These are phyloP conservation scores for Nemania serpens DNA, from an alignment of 2,329 filamentous ascomycete genomes.

Conservation along the genomic window DNA sequence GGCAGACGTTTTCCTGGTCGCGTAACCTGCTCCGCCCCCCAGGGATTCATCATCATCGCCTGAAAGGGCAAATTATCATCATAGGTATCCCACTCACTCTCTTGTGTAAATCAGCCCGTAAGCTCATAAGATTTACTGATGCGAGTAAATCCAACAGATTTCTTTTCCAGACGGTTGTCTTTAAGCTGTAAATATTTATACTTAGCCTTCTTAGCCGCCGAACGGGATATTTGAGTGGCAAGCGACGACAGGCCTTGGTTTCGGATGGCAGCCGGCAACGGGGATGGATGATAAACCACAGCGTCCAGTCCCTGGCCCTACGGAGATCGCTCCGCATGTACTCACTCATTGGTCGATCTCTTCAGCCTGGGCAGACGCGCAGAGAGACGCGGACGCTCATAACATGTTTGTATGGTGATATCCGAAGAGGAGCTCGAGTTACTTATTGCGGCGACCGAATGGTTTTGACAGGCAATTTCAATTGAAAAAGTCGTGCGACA, in stretches of 20 bases:
- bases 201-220: not conserved
- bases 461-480: slow-evolving; percentile 1
- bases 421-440: not conserved
- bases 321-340: not conserved
- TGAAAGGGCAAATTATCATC: too few relatives aligned
- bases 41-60: slow-evolving; percentile 26
- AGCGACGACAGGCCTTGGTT: not conserved
- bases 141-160: not conserved
- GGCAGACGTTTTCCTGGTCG: not conserved
- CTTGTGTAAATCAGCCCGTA: too few relatives aligned
- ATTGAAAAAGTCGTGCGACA: slow-evolving; percentile 11
- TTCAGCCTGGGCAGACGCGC: not conserved
- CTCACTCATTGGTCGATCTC: not conserved
- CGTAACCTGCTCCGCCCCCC: slow-evolving; percentile 23
- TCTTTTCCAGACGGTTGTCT: not conserved
- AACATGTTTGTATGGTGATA: slow-evolving; percentile 2
- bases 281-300: not conserved
- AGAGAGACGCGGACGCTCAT: not conserved
- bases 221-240: not conserved
- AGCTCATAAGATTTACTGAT: too few relatives aligned
- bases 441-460: slow-evolving; percentile 1
- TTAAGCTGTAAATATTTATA: slow-evolving; percentile 1
- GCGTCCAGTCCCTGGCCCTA: not conserved
- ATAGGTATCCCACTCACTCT: not conserved
- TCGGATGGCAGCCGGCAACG: slow-evolving; percentile 8